Percentiles rank a stretch among this genome's conserved stretches.
Conservation (phyloP, 1,284 basidiomycete species). For the Sporisorium graminicola region DNA sequence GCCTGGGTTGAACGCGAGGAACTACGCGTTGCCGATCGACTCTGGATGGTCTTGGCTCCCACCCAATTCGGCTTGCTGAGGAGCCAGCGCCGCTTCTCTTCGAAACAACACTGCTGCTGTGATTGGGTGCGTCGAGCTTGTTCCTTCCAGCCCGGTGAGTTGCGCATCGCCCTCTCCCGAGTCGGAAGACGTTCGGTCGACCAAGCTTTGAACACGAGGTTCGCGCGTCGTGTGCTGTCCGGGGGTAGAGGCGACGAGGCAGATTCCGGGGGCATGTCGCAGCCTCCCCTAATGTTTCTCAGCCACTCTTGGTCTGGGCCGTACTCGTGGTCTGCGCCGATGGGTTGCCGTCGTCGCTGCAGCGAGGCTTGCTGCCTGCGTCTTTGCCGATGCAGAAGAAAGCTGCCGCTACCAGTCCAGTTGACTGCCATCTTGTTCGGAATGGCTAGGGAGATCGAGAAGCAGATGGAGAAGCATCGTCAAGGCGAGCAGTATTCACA, state of each 20-base stretch:
- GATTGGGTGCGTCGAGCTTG: not conserved
- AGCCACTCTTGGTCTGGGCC: conserved; percentile 17
- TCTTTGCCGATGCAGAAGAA: conserved; percentile 15
- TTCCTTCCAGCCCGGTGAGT: not conserved
- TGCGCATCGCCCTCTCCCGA: not conserved
- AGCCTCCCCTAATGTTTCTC: conserved; percentile 11
- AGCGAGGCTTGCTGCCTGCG: conserved; percentile 8
- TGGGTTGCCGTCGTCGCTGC: not conserved
- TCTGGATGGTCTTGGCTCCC: not conserved
- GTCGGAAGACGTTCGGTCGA: not conserved
- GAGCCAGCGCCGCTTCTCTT: conserved; percentile 22
- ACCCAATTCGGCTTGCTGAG: conserved; percentile 31
- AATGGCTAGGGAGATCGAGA: not conserved
- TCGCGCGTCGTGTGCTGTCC: not conserved
- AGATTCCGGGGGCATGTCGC: not conserved
- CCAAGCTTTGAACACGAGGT: not conserved
- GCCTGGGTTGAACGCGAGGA: conserved; percentile 20
- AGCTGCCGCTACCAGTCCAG: conserved; percentile 51
- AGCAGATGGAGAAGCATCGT: not conserved
- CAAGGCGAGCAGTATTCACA: not conserved
- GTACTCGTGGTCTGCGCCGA: not conserved
- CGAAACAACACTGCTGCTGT: not conserved
- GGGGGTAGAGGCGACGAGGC: conserved; percentile 10
- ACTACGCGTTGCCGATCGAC: no score
- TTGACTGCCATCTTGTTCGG: conserved; percentile 40